Evolutionary conservation across 768 basidiomycete species (phyloP).

Genomic region (Strobilomyces echinocephalus): DNA sequence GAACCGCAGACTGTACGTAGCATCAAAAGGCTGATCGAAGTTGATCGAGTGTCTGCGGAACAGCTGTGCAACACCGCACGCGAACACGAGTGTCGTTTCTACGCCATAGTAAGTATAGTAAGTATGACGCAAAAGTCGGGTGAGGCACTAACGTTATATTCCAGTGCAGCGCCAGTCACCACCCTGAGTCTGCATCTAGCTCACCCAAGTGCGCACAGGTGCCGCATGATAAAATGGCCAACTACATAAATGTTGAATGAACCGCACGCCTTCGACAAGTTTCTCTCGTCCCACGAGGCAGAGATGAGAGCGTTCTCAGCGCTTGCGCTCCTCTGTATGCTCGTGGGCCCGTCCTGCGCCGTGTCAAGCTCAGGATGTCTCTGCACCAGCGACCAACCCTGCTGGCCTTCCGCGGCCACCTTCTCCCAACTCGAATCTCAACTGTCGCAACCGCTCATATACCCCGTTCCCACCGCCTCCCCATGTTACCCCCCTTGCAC

Average conservation of each 20-base stretch:
- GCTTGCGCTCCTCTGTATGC: not conserved
- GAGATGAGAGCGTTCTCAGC: not conserved
- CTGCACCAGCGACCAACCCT: slow-evolving; percentile 35
- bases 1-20: not conserved
- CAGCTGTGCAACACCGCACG: not conserved
- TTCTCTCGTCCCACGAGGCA: not conserved
- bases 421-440: slow-evolving; percentile 33
- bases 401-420: slow-evolving; percentile 38
- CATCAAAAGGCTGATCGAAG: not conserved
- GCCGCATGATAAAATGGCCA: no score
- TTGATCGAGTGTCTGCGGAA: not conserved
- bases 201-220: no score
- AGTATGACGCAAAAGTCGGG: no score
- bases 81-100: not conserved
- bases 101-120: not conserved
- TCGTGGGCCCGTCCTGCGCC: not conserved
- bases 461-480: slow-evolving; percentile 37
- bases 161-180: no score
- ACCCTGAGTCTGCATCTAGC: no score
- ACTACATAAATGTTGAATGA: not conserved
- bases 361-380: slow-evolving; percentile 21
- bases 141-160: no score
- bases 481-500: slow-evolving; percentile 37
- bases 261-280: no score
- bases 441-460: slow-evolving; percentile 42